A percentile compares a stretch with the other conserved stretches of the same genome.
Conservation (phyloP, 495 filamentous ascomycete genomes). For the Aspergillus bridgeri region DNA sequence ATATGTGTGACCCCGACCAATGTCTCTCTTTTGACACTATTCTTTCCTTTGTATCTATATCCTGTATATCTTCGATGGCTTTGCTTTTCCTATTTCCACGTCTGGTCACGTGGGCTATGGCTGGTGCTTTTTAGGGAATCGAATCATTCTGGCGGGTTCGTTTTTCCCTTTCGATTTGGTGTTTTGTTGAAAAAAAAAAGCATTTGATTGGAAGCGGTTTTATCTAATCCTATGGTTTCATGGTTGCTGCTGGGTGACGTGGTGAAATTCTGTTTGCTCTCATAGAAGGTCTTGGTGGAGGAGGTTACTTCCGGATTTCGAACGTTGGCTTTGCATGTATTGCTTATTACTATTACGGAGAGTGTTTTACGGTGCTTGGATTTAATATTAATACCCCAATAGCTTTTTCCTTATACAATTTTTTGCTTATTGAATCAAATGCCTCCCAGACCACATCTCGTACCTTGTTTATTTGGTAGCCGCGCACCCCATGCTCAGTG, state of each 20-base stretch:
- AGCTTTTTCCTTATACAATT: neutral
- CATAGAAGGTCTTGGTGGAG: neutral
- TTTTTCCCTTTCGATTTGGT: neutral
- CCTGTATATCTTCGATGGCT: conserved; percentile 29
- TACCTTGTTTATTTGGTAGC: neutral
- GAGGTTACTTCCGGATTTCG: conserved; percentile 6
- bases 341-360: conserved; percentile 11
- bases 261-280: conserved; percentile 4
- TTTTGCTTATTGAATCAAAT: neutral
- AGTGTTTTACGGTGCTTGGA: conserved; percentile 16
- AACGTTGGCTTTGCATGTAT: conserved; percentile 11
- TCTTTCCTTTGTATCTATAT: conserved; percentile 35
- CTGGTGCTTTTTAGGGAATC: neutral
- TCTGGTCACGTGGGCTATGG: conserved; percentile 17
- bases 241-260: conserved; percentile 3
- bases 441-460: too few species aligned
- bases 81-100: conserved; percentile 11
- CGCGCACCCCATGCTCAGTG: too few species aligned
- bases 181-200: conserved; percentile 18
- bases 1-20: conserved; percentile 25
- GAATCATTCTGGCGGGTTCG: neutral
- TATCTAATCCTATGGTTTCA: conserved; percentile 2
- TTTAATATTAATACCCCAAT: conserved; percentile 27
- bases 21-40: conserved; percentile 20
- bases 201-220: neutral